phyloP scores from a whole-genome alignment of 179 eudicot species.

The Heliamphora pulchella region DNA sequence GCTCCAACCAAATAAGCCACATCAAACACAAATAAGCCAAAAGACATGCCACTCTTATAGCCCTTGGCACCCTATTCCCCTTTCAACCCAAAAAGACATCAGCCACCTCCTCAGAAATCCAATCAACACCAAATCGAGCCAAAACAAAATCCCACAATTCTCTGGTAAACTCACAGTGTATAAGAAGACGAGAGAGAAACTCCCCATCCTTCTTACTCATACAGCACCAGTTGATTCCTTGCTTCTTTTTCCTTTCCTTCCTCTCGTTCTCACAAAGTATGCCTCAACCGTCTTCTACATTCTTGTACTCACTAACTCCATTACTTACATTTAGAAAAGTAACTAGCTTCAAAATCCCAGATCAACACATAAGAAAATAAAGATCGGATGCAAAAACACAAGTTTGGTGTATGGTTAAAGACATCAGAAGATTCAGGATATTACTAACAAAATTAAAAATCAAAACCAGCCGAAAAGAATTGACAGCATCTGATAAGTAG shows the following conservation, averaged over 20 bases:
- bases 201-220: no score
- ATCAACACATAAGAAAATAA: not conserved
- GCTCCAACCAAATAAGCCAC: no score
- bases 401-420: not conserved
- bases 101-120: no score
- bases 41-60: no score
- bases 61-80: no score
- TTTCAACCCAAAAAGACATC: no score
- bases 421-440: not conserved
- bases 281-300: not conserved
- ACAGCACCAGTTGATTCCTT: no score
- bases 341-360: not conserved
- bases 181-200: no score
- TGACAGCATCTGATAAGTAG: not conserved
- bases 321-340: not conserved
- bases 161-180: no score
- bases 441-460: not conserved
- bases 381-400: not conserved
- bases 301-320: not conserved
- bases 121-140: no score
- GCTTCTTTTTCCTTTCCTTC: not conserved
- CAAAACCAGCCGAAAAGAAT: not conserved
- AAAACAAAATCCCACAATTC: no score
- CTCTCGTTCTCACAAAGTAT: not conserved
- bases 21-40: no score